Evolutionary conservation across 495 filamentous ascomycete genomes (phyloP).

Genomic region (Lichina pygmaea): DNA sequence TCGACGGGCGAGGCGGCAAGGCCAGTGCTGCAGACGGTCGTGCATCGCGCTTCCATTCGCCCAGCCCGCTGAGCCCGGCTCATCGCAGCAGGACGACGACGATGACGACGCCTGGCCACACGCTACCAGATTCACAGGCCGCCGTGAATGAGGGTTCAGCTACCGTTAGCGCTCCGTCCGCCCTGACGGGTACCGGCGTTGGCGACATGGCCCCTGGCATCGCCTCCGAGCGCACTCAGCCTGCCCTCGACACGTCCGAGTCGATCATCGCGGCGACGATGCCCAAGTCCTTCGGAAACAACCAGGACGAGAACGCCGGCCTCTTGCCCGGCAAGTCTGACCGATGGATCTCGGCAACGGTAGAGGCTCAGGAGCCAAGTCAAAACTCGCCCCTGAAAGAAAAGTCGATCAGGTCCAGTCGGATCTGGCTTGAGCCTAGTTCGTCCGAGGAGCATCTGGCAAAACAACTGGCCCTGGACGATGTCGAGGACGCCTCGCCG

Average conservation of each 20-base stretch:
- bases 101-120: not conserved
- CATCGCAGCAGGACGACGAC: conserved; percentile 1
- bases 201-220: not conserved
- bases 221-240: not conserved
- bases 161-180: not conserved
- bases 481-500: no score
- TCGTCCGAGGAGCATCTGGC: conserved; percentile 17
- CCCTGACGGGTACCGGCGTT: not conserved
- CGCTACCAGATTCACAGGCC: not conserved
- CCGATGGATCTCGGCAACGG: not conserved
- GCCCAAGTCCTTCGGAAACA: not conserved
- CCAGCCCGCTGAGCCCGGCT: not conserved
- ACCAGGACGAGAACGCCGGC: not conserved
- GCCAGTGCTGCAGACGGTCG: not conserved
- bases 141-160: not conserved
- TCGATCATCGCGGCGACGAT: not conserved
- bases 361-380: not conserved
- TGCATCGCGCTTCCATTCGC: not conserved
- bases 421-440: conserved; percentile 13
- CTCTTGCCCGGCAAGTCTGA: not conserved
- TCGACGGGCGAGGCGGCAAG: not conserved
- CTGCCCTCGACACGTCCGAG: no score
- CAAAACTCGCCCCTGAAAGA: conserved; percentile 4
- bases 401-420: conserved; percentile 7
- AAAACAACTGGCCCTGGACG: conserved; percentile 6